These are phyloP conservation scores for Rhynchospora breviuscula DNA, from an alignment of 176 grass and related monocot species.

Conservation along the genomic window DNA sequence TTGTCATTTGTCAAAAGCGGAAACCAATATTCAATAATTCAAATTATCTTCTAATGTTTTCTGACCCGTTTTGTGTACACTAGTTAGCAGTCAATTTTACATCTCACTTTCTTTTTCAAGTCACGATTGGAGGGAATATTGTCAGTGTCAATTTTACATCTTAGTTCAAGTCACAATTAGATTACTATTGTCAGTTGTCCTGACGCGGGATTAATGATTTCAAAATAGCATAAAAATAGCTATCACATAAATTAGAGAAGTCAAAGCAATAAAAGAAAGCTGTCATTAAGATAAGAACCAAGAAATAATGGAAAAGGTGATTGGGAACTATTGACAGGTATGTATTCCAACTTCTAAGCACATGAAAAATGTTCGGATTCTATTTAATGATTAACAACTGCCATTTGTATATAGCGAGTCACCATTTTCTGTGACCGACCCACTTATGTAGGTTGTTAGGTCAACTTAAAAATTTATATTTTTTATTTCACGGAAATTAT, in stretches of 20 bases:
- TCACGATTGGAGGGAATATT: neutral
- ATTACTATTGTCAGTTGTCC: neutral
- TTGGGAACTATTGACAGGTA: constrained; percentile 4
- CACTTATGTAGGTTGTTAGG: too few relatives aligned
- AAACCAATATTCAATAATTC: neutral
- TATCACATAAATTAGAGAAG: neutral
- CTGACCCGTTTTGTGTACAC: neutral
- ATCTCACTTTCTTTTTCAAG: neutral
- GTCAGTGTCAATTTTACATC: neutral
- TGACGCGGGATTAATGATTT: neutral
- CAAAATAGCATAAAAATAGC: neutral
- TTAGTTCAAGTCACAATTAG: neutral
- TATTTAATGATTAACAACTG: neutral
- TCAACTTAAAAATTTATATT: too few relatives aligned
- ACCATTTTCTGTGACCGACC: too few relatives aligned
- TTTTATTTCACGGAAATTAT: too few relatives aligned
- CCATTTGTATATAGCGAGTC: neutral
- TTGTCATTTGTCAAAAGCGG: too few relatives aligned
- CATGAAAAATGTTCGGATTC: neutral
- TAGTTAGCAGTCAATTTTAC: neutral
- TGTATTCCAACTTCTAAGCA: constrained; percentile 11
- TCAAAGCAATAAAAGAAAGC: constrained; percentile 7
- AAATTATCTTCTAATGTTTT: neutral
- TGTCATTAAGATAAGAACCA: neutral
- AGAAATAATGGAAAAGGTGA: constrained; percentile 1